Percentiles rank a stretch among this genome's conserved stretches.
Evolutionary conservation across 2,329 filamentous ascomycete species (phyloP).

Genomic region (Fusarium nygamai): DNA sequence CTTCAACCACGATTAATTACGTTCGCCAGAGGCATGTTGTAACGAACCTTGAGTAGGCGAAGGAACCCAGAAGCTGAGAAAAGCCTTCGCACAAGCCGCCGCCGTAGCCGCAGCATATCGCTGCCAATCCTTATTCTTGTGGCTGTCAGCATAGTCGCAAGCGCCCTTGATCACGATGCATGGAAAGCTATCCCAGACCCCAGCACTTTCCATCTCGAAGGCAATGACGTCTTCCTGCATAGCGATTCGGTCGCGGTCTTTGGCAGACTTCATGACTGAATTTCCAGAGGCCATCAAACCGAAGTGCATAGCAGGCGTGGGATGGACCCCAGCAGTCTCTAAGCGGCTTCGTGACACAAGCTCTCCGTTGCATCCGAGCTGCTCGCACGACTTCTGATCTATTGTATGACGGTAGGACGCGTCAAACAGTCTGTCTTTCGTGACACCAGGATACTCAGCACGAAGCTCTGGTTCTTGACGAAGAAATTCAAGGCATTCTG

Average conservation of each 20-base stretch:
- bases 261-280: neutral
- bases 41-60: rapidly evolving
- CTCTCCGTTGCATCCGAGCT: neutral
- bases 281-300: neutral
- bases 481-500: too few relatives aligned
- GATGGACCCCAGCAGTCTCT: rapidly evolving
- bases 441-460: too few relatives aligned
- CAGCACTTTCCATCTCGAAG: neutral
- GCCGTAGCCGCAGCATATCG: neutral
- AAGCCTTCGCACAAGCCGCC: neutral
- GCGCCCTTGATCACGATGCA: neutral
- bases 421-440: neutral
- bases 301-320: neutral
- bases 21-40: too few relatives aligned
- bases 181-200: neutral
- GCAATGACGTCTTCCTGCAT: rapidly evolving
- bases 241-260: neutral
- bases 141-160: neutral
- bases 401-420: neutral
- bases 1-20: neutral
- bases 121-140: neutral
- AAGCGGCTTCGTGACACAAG: neutral
- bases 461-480: too few relatives aligned
- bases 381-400: neutral
- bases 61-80: neutral